A percentile compares a stretch with the other conserved stretches of the same genome.
phyloP scores from a whole-genome alignment of 495 filamentous ascomycete species.

The Aspergillus cavernicola region DNA sequence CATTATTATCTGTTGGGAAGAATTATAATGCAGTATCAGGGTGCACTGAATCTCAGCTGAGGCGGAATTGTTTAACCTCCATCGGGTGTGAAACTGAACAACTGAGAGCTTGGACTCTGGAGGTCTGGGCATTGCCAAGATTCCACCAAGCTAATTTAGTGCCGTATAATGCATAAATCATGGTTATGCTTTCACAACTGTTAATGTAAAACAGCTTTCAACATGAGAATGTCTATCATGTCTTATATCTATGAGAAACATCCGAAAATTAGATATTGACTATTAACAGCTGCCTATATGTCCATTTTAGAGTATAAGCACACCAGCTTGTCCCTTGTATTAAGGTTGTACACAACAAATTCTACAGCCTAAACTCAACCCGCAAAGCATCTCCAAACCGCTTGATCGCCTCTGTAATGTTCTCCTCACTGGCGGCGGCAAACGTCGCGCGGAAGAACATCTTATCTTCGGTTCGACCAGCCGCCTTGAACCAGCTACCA shows the following conservation, averaged over 20 bases:
- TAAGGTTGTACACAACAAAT: neutral
- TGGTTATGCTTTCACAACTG: neutral
- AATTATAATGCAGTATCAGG: neutral
- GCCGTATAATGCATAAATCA: neutral
- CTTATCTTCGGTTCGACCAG: constrained; percentile 44
- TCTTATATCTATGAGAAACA: neutral
- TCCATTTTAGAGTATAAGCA: neutral
- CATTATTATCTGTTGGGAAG: neutral
- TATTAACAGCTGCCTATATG: neutral
- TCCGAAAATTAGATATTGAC: neutral
- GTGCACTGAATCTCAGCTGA: no score
- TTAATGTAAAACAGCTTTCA: no score
- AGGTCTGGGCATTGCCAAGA: constrained; percentile 1
- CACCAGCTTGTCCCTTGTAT: neutral
- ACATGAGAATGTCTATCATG: neutral
- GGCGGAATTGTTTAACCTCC: no score
- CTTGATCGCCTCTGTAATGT: constrained; percentile 74
- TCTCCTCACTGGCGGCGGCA: constrained; percentile 69
- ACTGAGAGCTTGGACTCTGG: neutral
- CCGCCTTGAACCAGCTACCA: constrained; percentile 86
- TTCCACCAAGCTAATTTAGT: neutral
- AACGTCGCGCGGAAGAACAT: constrained; percentile 87
- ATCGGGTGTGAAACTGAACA: no score
- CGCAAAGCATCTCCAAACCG: constrained; percentile 70
- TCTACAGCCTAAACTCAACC: constrained; percentile 53